Conservation (phyloP, 768 basidiomycete genomes). For the Kondoa subrosea region DNA sequence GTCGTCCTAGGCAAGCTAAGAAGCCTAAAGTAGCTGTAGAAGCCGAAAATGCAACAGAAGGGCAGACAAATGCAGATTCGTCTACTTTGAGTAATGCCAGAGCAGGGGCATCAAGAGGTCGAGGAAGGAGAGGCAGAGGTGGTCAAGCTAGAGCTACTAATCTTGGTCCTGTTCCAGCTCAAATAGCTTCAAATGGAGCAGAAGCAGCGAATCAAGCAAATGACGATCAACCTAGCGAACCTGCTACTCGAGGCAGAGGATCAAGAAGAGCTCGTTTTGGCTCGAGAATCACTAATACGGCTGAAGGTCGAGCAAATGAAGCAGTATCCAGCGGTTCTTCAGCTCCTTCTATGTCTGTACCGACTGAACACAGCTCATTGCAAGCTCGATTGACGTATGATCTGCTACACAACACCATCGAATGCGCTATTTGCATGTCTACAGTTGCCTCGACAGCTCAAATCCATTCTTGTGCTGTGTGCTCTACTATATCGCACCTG, state of each 20-base stretch:
- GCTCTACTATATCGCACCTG: conserved; percentile 81
- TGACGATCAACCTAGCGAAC: not conserved
- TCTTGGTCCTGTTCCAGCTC: not conserved
- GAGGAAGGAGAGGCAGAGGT: not conserved
- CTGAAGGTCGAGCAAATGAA: not conserved
- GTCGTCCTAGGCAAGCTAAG: not conserved
- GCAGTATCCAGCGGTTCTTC: too few relatives aligned
- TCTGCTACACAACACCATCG: not conserved
- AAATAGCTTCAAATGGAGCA: not conserved
- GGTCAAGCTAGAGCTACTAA: not conserved
- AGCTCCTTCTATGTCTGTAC: not conserved
- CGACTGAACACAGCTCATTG: conserved; percentile 2
- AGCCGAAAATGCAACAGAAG: not conserved
- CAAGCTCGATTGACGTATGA: conserved; percentile 2
- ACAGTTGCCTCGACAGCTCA: conserved; percentile 58
- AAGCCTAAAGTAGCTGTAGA: not conserved
- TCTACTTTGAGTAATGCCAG: not conserved
- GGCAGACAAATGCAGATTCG: not conserved
- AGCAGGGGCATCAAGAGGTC: not conserved
- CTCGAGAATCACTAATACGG: not conserved
- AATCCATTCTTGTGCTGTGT: conserved; percentile 72
- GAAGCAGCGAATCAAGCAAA: not conserved
- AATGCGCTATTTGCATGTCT: conserved; percentile 56
- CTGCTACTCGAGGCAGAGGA: not conserved
- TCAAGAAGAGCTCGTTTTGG: not conserved